Evolutionary conservation across 257 asterid genomes (phyloP), one percentile per base, ranked within the genome.

Genomic region (Cruciata laevipes): DNA sequence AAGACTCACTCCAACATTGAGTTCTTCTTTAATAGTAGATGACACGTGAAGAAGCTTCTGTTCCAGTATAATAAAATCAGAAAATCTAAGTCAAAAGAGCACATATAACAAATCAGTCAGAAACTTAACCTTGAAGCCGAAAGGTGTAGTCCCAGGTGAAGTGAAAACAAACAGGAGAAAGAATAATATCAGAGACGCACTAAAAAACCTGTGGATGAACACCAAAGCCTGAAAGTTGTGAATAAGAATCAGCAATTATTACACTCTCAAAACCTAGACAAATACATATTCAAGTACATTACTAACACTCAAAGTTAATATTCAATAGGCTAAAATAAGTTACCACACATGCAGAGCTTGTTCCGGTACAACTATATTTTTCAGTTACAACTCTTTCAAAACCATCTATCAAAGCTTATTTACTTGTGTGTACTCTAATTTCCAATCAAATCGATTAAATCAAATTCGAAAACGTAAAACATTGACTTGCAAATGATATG

Each of bases 181-280:
- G 86, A 94, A 94, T 66, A 85, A 16, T 75, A 94, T 83, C 77
- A 94, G 95, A 59, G 97, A 84, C 71, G 81, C 66, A 73, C 97
- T 81, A 78, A 94, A 94, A 79, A 94, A 90, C 76, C 97, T 79
- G 81, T 85, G 92, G 74, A 94, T 88, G 83, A 83, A 81, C 73
- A 81, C 83, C 84, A 94, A 81, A 38, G 96, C 99, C 99, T 94
- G 95, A 69, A 77, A 74, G 55, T 47, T 40, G 60, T 73, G 60
- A 74, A 72, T 68, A 65, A 66, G 69, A 25, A 55, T 35, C 63
- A 69, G 72, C 71, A 73, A 42, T 20, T 69, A 18, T 32, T 38
- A 66, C 59, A 52, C 10, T 25, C 47, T 4, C 62, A 31, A 66
- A 38, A 58, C 37, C 21, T 21, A 32, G 47, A 9, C 17, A 70